phyloP scores from a whole-genome alignment of 2,329 filamentous ascomycete genomes.

The Xylaria sp. region DNA sequence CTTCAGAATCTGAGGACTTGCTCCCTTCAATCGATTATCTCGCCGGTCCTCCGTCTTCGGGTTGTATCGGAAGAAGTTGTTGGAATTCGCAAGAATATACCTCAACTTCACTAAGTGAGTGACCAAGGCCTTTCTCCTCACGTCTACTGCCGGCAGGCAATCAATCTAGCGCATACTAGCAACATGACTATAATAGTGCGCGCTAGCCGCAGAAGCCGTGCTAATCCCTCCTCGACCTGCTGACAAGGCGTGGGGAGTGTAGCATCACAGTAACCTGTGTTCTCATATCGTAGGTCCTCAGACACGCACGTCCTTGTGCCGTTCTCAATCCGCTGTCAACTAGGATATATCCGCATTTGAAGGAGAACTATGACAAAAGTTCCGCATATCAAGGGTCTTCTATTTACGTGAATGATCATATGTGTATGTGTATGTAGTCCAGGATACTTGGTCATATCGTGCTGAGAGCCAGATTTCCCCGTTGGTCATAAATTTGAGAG shows the following conservation, averaged over 20 bases:
- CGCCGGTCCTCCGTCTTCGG: neutral
- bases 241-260: neutral
- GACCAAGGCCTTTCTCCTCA: neutral
- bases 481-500: neutral
- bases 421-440: neutral
- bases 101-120: neutral
- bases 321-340: neutral
- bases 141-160: neutral
- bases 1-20: neutral
- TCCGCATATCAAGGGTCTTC: neutral
- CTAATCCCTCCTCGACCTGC: no score
- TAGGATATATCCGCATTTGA: neutral
- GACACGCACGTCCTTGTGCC: neutral
- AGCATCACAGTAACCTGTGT: neutral
- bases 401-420: neutral
- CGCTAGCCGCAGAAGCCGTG: neutral
- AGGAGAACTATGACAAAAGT: neutral
- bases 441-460: neutral
- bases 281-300: neutral
- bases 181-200: neutral
- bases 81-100: neutral
- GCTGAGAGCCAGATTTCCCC: neutral
- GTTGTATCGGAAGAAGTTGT: conserved; percentile 1
- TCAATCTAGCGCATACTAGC: neutral
- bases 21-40: neutral